These are phyloP conservation scores for Xylaria sp. DNA, from an alignment of 2,329 filamentous ascomycete species.

Conservation along the genomic window DNA sequence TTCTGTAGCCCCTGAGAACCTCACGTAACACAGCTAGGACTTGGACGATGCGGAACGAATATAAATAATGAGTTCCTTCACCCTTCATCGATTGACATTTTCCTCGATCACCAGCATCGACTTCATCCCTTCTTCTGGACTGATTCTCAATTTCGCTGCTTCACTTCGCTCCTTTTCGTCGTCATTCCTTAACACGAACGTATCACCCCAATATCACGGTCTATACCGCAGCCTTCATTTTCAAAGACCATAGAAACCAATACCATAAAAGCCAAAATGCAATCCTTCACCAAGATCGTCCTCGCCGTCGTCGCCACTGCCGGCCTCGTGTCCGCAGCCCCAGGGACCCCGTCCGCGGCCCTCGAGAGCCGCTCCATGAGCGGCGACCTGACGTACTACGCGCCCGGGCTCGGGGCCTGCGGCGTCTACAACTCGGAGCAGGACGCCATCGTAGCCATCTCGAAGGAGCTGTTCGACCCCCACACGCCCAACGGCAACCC, in stretches of 20 bases:
- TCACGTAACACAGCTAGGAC: background rate
- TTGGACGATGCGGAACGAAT: slow-evolving; percentile 9
- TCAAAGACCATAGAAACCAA: background rate
- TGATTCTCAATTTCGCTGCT: slow-evolving; percentile 15
- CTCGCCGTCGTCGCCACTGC: slow-evolving; percentile 45
- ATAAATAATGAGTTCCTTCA: slow-evolving; percentile 26
- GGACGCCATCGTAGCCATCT: slow-evolving; percentile 35
- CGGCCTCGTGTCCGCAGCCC: slow-evolving; percentile 57
- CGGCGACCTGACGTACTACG: slow-evolving; percentile 38
- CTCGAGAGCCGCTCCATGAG: slow-evolving; percentile 11
- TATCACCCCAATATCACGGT: slow-evolving; percentile 13
- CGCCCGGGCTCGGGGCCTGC: slow-evolving; percentile 38
- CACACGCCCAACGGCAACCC: slow-evolving; percentile 38
- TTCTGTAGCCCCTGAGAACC: background rate
- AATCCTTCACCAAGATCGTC: slow-evolving; percentile 33
- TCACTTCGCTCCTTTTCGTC: slow-evolving; percentile 28
- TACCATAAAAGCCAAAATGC: slow-evolving; percentile 21
- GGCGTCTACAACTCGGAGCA: slow-evolving; percentile 33
- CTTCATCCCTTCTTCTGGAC: slow-evolving; percentile 19
- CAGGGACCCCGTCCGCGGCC: slow-evolving; percentile 53
- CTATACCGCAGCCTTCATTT: slow-evolving; percentile 5
- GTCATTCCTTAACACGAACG: slow-evolving; percentile 29
- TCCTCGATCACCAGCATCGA: slow-evolving; percentile 16
- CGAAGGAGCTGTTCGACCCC: slow-evolving; percentile 34
- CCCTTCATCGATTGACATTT: slow-evolving; percentile 8